Base-by-base conservation (phyloP, 495 filamentous ascomycete genomes). In the Ascobolus immersus region DNA sequence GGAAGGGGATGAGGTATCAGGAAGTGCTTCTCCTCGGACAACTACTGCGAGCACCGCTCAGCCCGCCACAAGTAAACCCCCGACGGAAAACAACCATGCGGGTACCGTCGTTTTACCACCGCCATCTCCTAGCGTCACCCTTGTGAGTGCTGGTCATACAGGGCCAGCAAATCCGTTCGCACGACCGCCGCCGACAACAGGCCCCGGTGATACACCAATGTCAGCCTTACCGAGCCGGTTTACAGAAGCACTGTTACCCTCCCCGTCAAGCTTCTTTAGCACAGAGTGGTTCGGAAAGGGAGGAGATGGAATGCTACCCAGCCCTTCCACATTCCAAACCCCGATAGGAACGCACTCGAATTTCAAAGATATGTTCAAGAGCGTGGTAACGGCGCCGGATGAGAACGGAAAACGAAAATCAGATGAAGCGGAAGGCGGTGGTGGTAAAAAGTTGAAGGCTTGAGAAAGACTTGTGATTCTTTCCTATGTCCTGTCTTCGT, bases 101-200 rank as follows among this genome's bases (percentile, higher is more conserved):
- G 59, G 66, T 5, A 67, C 71, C 25, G 69, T 82, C 9, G 77
- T 92, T 2, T 65, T 94, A 14, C 89, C 89, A 5, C 86, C 86
- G 10, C 89, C 86, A 5, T 93, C 86, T 4, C 86, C 86, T 0
- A 82, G 74, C 12, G 74, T 77, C 6, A 67, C 77, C 2, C 62
- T 94, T 18, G 57, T 91, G 29, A 90, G 78, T 35, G 86, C 86
- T 2, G 89, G 89, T 10, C 89, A 89, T 4, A 72, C 71, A 35
- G 86, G 86, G 0, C 86, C 86, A 14, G 77, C 79, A 4, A 96
- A 96, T 55, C 86, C 86, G 2, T 96, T 94, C 50, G 86, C 89
- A 2, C 64, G 82, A 26, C 86, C 81, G 4, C 58, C 59, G 24
- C 73, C 76, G 4, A 51, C 69, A 48, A 49, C 65, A 25, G 69